Conservation (phyloP, 2,329 filamentous ascomycete genomes). For the Fusarium mundagurra region DNA sequence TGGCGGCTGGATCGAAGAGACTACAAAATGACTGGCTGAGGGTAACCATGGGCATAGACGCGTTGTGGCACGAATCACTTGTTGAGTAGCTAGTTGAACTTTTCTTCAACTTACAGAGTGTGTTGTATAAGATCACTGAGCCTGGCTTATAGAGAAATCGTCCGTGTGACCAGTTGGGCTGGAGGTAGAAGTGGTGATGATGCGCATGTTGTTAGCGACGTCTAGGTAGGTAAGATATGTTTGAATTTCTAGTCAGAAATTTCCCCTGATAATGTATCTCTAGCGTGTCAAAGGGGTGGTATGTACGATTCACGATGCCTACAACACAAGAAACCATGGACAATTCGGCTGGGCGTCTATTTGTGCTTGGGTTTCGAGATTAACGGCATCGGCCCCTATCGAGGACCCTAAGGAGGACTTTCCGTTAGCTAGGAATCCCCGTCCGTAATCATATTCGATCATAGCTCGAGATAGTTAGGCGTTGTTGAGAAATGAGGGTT, state of each 20-base stretch:
- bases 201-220: not conserved
- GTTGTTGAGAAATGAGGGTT: conserved; percentile 22
- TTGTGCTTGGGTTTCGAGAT: conserved; percentile 4
- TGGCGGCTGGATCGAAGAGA: not conserved
- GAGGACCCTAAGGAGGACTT: conserved; percentile 1
- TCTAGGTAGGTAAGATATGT: not conserved
- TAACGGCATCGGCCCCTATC: conserved; percentile 18
- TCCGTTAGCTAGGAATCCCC: not conserved
- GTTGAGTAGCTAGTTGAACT: not conserved
- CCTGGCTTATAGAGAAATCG: not conserved
- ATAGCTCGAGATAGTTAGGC: not conserved
- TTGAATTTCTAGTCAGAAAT: not conserved
- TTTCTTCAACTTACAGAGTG: not conserved
- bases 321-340: not conserved
- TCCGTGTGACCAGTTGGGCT: not conserved
- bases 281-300: not conserved
- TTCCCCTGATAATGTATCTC: not conserved
- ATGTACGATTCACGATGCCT: conserved; percentile 7
- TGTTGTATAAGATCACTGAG: not conserved
- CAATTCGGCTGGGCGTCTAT: not conserved
- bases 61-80: not conserved
- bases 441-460: not conserved
- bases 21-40: not conserved
- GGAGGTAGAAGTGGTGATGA: not conserved
- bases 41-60: not conserved